Percentiles rank a stretch among this genome's conserved stretches.
These are phyloP conservation scores for Limtongia smithiae DNA, from an alignment of 805 yeast species.

Conservation along the genomic window DNA sequence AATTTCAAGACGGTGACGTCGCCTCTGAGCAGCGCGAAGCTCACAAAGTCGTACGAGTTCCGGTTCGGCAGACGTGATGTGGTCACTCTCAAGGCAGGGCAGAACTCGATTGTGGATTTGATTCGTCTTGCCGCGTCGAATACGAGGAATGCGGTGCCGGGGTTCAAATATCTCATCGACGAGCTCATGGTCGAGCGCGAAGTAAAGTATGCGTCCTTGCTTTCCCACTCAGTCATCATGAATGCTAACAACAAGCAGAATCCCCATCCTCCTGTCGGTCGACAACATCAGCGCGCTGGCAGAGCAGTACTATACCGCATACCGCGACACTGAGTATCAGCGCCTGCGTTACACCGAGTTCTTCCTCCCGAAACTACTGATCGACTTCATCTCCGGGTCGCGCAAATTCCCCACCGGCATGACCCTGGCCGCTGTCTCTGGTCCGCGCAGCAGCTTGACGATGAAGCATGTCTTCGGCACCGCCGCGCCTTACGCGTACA, in stretches of 20 bases:
- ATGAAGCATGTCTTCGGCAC: conserved; percentile 7
- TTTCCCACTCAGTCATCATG: no score
- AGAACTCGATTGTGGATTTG: conserved; percentile 8
- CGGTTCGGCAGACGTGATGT: background rate
- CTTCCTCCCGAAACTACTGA: conserved; percentile 7
- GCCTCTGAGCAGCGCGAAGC: background rate
- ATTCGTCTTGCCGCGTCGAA: conserved; percentile 3
- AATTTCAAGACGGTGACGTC: no score
- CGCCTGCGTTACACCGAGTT: conserved; percentile 8
- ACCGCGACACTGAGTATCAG: conserved; percentile 7
- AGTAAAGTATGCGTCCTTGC: background rate
- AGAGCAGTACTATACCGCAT: conserved; percentile 9
- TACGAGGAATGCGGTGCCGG: conserved; percentile 6
- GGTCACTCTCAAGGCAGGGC: conserved; percentile 5
- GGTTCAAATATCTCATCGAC: conserved; percentile 11
- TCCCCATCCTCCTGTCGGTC: conserved; percentile 20
- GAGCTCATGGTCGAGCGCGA: conserved; percentile 8
- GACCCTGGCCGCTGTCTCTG: conserved; percentile 14
- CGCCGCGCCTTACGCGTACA: conserved; percentile 7
- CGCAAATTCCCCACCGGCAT: conserved; percentile 13
- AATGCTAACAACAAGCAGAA: background rate
- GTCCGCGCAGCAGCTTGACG: conserved; percentile 7
- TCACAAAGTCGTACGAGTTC: conserved; percentile 1
- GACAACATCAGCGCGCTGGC: conserved; percentile 19
- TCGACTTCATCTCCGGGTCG: conserved; percentile 12